phyloP scores from a whole-genome alignment of 441 rosid species.

The Jatropha multifida region DNA sequence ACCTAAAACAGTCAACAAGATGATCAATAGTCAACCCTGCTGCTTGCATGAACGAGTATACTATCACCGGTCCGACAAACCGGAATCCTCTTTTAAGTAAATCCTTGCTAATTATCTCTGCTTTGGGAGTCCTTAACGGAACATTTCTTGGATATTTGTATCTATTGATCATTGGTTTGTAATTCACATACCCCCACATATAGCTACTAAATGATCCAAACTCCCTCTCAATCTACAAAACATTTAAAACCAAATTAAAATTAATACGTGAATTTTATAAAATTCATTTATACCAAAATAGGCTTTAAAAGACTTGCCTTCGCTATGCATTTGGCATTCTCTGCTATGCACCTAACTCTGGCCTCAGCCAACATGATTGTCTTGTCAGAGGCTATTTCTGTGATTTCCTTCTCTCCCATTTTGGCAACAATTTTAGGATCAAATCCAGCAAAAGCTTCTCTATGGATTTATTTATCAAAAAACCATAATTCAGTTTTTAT shows the following conservation, averaged over 20 bases:
- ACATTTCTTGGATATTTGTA: conserved; percentile 75
- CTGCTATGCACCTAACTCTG: conserved; percentile 80
- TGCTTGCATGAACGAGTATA: conserved; percentile 88
- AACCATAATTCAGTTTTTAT: not conserved
- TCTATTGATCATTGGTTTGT: conserved; percentile 67
- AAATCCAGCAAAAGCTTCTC: conserved; percentile 77
- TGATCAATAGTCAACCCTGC: conserved; percentile 90
- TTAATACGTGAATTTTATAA: not conserved
- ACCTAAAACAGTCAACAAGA: conserved; percentile 79
- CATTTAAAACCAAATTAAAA: not conserved
- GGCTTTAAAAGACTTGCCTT: conserved; percentile 52
- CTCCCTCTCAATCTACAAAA: conserved; percentile 56
- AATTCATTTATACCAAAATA: too few relatives aligned
- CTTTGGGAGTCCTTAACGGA: conserved; percentile 76
- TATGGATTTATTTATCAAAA: conserved; percentile 21
- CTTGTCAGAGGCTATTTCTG: conserved; percentile 67
- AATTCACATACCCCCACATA: conserved; percentile 81
- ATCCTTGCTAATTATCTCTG: conserved; percentile 73
- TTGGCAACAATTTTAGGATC: conserved; percentile 73
- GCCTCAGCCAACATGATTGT: conserved; percentile 68
- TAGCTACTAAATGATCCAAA: conserved; percentile 83
- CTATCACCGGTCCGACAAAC: conserved; percentile 88
- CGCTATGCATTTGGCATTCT: conserved; percentile 79
- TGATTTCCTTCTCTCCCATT: conserved; percentile 79
- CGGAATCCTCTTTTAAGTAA: conserved; percentile 74